phyloP scores from a whole-genome alignment of 2,329 filamentous ascomycete genomes.

The Myrmaecium sp. region DNA sequence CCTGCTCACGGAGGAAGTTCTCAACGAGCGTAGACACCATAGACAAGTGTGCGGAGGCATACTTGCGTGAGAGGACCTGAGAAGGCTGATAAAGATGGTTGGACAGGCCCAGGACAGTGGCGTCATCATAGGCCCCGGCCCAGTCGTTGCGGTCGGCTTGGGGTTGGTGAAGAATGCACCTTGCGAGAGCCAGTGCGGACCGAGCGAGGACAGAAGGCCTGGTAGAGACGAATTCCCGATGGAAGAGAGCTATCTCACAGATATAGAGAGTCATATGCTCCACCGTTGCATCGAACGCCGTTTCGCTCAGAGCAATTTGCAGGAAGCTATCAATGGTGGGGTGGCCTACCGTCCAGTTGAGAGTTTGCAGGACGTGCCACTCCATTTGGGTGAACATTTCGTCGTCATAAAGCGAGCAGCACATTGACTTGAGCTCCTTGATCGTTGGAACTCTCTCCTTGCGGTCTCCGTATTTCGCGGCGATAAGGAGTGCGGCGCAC shows the following conservation, averaged over 20 bases:
- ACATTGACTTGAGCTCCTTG: conserved; percentile 96
- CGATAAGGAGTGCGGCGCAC: conserved; percentile 87
- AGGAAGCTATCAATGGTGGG: conserved; percentile 91
- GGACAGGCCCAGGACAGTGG: conserved; percentile 46
- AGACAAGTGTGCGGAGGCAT: conserved; percentile 47
- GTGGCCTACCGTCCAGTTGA: conserved; percentile 92
- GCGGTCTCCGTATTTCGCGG: conserved; percentile 96
- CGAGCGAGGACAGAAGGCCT: conserved; percentile 82
- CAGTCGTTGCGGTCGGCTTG: conserved; percentile 63
- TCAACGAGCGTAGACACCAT: conserved; percentile 48
- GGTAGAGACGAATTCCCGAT: conserved; percentile 90
- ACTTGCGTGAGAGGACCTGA: conserved; percentile 50
- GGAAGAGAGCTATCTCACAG: conserved; percentile 85
- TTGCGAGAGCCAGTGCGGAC: conserved; percentile 68
- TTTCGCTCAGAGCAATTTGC: conserved; percentile 67
- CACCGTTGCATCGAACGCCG: conserved; percentile 61
- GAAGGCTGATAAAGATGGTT: conserved; percentile 52
- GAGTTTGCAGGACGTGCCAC: conserved; percentile 95
- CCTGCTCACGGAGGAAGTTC: conserved; percentile 47
- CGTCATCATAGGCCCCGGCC: conserved; percentile 52
- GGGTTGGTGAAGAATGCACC: conserved; percentile 67
- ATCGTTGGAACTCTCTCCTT: conserved; percentile 98
- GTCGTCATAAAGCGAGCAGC: conserved; percentile 92
- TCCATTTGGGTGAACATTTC: conserved; percentile 99
- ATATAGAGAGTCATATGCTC: conserved; percentile 93